Base-by-base conservation (phyloP, 208 protist genomes). In the Endotrypanum monterogeii region DNA sequence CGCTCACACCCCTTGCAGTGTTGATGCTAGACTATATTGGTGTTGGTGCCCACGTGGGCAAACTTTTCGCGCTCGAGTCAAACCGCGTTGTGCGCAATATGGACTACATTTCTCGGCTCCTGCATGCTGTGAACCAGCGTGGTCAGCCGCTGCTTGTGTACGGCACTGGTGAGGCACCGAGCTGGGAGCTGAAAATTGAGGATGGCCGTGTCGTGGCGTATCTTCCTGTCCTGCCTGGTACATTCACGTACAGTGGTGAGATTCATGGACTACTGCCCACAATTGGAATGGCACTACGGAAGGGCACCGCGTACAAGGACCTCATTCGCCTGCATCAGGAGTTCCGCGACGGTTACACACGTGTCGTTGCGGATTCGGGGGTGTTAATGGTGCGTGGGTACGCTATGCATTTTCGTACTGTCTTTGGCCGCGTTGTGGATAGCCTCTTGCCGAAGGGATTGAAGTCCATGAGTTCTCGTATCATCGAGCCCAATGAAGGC, bases 381-480 rank as follows among this genome's bases (percentile, higher is more conserved):
- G 73, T 91, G 54, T 75, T 98, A 46, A 96, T 97, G 82, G 93
- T 98, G 35, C 89, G 92, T 66, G 83, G 92, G 28, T 89, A 94
- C 72, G 80, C 90, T 4, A 89, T 97, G 89, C 88, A 94, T 68
- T 85, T 98, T 61, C 86, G 95, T 30, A 95, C 90, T 20, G 73
- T 97, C 23, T 98, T 97, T 84, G 95, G 89, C 16, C 92, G 93
- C 56, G 92, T 98, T 20, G 90, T 94, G 37, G 89, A 94, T 60
- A 94, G 96, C 55, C 80, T 97, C 55, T 89, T 98, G 70, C 95
- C 95, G 1, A 52, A 72, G 20, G 95, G 95, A 37, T 67, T 97
- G 76, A 80, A 92, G 46, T 96, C 84, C 35, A 95, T 95, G 87
- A 91, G 91, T 71, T 91, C 90, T 32, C 84, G 89, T 70, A 81